Conservation (phyloP, 768 basidiomycete species). For the Pleurotus eryngii region DNA sequence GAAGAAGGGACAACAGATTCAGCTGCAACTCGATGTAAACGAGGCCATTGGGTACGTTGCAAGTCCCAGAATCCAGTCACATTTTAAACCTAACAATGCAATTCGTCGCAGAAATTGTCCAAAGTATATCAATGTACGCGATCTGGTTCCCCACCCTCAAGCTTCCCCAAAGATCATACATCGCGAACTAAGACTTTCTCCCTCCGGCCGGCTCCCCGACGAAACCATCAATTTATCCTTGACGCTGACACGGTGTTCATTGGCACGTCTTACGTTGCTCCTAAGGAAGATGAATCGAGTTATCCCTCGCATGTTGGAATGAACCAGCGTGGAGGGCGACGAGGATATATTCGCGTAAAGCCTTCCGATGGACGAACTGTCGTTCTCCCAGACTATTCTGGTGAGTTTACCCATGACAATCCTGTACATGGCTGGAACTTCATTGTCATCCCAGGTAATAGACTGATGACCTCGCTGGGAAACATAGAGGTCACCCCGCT, state of each 20-base stretch:
- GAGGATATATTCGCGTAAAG: constrained; percentile 58
- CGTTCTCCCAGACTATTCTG: constrained; percentile 59
- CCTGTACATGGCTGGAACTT: background rate
- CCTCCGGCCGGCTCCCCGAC: constrained; percentile 42
- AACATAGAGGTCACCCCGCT: constrained; percentile 56
- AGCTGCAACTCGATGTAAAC: constrained; percentile 44
- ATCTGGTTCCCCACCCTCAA: constrained; percentile 40
- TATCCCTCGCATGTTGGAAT: constrained; percentile 60
- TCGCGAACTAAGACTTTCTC: constrained; percentile 27
- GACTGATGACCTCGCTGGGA: constrained; percentile 60
- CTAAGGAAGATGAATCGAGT: constrained; percentile 28
- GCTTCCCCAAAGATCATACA: constrained; percentile 37
- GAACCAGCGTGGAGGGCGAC: constrained; percentile 64
- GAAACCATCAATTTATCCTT: constrained; percentile 46
- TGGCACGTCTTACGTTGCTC: constrained; percentile 47
- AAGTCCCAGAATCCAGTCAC: too few species aligned
- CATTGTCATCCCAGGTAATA: constrained; percentile 41
- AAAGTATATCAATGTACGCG: constrained; percentile 62
- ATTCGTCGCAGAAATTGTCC: constrained; percentile 52
- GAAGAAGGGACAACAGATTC: constrained; percentile 22
- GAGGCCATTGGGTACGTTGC: constrained; percentile 53
- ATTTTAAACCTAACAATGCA: too few species aligned
- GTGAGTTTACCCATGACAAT: constrained; percentile 23
- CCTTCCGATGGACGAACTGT: constrained; percentile 53
- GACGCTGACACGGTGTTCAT: constrained; percentile 53